Evolutionary conservation across 495 filamentous ascomycete species (phyloP).

Genomic region (Penicillium argentinense): DNA sequence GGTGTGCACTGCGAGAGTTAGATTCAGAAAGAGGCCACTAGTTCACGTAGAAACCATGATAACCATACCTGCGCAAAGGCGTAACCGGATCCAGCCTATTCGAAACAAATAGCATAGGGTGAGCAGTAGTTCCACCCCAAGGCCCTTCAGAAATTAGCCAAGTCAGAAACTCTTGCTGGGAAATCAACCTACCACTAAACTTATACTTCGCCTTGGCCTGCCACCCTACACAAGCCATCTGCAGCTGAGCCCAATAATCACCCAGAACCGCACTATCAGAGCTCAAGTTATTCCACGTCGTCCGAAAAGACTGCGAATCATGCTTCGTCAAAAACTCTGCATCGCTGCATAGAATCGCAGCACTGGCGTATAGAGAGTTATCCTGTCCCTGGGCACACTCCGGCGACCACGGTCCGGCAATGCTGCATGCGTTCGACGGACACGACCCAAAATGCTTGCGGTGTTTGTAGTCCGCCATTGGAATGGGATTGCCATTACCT

Average conservation of each 20-base stretch:
- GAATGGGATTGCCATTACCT: conserved; percentile 51
- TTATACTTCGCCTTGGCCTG: conserved; percentile 57
- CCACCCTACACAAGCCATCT: conserved; percentile 59
- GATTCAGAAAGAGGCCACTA: too few species aligned
- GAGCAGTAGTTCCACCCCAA: conserved; percentile 40
- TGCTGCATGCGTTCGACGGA: conserved; percentile 38
- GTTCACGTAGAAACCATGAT: neutral
- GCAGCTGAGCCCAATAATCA: conserved; percentile 57
- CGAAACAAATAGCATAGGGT: conserved; percentile 60
- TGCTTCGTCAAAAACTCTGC: conserved; percentile 42
- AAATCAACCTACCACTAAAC: conserved; percentile 37
- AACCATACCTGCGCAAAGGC: conserved; percentile 39
- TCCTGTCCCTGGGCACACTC: conserved; percentile 44
- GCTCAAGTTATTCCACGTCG: conserved; percentile 44
- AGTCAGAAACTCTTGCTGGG: neutral
- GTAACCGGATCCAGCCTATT: conserved; percentile 63
- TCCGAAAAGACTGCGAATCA: conserved; percentile 43
- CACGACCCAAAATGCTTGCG: conserved; percentile 30
- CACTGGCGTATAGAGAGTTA: conserved; percentile 39
- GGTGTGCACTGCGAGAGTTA: conserved; percentile 40
- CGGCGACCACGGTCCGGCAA: conserved; percentile 37
- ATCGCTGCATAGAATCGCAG: conserved; percentile 66
- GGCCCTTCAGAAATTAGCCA: conserved; percentile 27
- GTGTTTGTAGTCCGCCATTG: conserved; percentile 50
- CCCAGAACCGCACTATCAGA: conserved; percentile 52